phyloP scores from a whole-genome alignment of 2,329 filamentous ascomycete genomes.

The Aspergillus sp. region DNA sequence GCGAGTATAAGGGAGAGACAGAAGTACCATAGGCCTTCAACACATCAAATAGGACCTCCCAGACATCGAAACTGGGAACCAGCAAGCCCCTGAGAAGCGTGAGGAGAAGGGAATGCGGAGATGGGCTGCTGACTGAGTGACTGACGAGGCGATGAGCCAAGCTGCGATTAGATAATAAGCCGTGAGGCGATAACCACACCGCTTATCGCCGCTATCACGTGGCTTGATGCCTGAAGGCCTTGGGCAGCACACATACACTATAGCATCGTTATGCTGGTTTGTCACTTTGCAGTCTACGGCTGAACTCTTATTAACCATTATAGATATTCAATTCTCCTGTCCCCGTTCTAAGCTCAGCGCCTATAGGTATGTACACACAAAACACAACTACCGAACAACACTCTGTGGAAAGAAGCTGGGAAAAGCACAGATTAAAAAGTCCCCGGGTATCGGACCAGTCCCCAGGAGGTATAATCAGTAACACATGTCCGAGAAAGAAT shows the following conservation, averaged over 20 bases:
- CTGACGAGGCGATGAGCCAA: background rate
- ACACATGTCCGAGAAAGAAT: constrained; percentile 35
- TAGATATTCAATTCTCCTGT: constrained; percentile 8
- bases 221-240: background rate
- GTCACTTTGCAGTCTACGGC: too few species aligned
- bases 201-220: constrained; percentile 22
- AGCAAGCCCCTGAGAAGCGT: constrained; percentile 5
- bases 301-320: background rate
- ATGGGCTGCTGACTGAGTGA: background rate
- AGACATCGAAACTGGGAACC: background rate
- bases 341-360: constrained; percentile 21
- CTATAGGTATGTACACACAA: constrained; percentile 26
- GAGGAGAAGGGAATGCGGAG: constrained; percentile 1
- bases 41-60: background rate
- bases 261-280: background rate
- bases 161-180: background rate
- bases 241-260: background rate
- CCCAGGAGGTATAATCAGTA: constrained; percentile 38
- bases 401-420: constrained; percentile 14
- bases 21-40: background rate
- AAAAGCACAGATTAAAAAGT: constrained; percentile 11
- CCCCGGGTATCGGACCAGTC: constrained; percentile 27
- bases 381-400: constrained; percentile 13
- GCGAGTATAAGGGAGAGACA: background rate
- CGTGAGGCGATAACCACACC: constrained; percentile 2